Conservation (phyloP, 192 early-diverging fungal species). For the Helicostylum pulchrum region DNA sequence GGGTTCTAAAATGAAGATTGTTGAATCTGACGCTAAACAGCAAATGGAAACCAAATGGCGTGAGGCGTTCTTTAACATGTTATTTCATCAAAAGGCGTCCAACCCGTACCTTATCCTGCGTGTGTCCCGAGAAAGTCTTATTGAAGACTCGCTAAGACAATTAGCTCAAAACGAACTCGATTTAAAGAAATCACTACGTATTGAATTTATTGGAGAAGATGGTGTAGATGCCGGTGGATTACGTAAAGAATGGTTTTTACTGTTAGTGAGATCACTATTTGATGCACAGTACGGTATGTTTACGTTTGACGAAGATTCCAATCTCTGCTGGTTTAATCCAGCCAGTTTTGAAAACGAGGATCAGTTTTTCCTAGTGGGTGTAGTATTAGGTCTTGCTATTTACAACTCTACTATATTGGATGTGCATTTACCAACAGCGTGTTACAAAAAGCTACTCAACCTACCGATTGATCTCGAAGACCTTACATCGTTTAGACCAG, state of each 20-base stretch:
- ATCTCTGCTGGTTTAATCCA: constrained; percentile 74
- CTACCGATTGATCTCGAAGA: constrained; percentile 73
- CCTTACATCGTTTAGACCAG: constrained; percentile 68
- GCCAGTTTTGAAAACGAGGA: constrained; percentile 70
- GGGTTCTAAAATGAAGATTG: constrained; percentile 71
- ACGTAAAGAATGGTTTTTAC: constrained; percentile 96
- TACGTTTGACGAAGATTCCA: constrained; percentile 61
- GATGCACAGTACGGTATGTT: constrained; percentile 92
- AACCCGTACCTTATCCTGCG: constrained; percentile 60
- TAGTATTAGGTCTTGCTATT: constrained; percentile 88
- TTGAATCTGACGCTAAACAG: constrained; percentile 72
- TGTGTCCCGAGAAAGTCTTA: constrained; percentile 61
- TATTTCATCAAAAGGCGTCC: constrained; percentile 47
- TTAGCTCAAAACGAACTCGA: constrained; percentile 73
- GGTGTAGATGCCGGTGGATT: constrained; percentile 96
- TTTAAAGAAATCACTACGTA: constrained; percentile 87
- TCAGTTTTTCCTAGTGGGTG: constrained; percentile 89
- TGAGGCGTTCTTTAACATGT: constrained; percentile 58
- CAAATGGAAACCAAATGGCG: constrained; percentile 74
- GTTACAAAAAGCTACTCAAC: constrained; percentile 89
- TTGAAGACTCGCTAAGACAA: constrained; percentile 75
- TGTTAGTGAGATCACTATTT: constrained; percentile 88
- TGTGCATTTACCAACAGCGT: constrained; percentile 72
- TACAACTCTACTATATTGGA: constrained; percentile 94
- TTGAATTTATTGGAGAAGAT: constrained; percentile 91